Base-by-base conservation (phyloP, 768 basidiomycete genomes). In the Guyanaporus albipodus region DNA sequence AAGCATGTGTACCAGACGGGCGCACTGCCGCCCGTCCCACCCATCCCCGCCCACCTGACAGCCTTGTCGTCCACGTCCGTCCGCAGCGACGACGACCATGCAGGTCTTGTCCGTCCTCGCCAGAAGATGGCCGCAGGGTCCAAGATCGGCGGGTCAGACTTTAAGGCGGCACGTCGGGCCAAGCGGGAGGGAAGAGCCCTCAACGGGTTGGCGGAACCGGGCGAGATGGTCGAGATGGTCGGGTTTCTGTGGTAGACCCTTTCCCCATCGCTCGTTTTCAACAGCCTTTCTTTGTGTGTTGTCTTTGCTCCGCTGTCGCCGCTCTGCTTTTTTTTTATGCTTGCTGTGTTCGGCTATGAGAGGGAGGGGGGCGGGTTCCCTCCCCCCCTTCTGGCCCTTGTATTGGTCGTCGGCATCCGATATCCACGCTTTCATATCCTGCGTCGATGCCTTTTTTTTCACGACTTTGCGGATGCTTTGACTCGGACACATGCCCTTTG, bases 201-300 rank as follows among this genome's bases (percentile, higher is more conserved):
- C 8, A 34, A 45, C 1, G 46, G 49, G 4, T n/a, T 36, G 19
- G 54, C 31, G 0, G 57, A 58, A 14, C 50, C 49, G 0, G 55
- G 63, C 2, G 55, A 63, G 44, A 5, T 55, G 42, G 24, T 66
- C 10, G 63, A 64, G 50, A 66, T 66, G 64, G 54, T 66, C 5
- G 64, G 64, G 6, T 67, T 66, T 42, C 9, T 57, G 55, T 46
- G 52, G 6, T 44, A 39, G 33, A 22, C 9, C 2, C 6, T n/a
- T n/a, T n/a, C n/a, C n/a, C n/a, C n/a, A n/a, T n/a, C n/a, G n/a
- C n/a, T n/a, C n/a, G n/a, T n/a, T n/a, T n/a, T n/a, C n/a, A n/a
- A n/a, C n/a, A n/a, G n/a, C n/a, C n/a, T n/a, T n/a, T n/a, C n/a
- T n/a, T n/a, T n/a, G n/a, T n/a, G n/a, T n/a, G n/a, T n/a, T n/a